Evolutionary conservation across 2,329 filamentous ascomycete genomes (phyloP).

Genomic region (Pyricularia sp.): DNA sequence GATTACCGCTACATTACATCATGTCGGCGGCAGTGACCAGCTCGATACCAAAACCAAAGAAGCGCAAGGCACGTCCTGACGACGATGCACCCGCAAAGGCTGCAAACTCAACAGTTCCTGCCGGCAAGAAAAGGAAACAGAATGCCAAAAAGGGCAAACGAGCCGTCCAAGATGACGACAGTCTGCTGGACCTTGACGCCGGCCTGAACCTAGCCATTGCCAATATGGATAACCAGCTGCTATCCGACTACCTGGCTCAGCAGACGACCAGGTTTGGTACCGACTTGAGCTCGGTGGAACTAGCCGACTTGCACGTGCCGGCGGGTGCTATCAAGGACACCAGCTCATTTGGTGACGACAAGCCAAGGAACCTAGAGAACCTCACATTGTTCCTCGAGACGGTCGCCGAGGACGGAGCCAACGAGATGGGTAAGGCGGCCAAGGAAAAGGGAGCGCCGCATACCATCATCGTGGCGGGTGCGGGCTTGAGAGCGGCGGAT

Average conservation of each 20-base stretch:
- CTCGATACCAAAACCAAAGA: conserved; percentile 18
- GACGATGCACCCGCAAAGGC: conserved; percentile 16
- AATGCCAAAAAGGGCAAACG: neutral
- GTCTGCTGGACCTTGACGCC: conserved; percentile 54
- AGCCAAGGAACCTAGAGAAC: conserved; percentile 58
- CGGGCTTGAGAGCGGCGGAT: conserved; percentile 79
- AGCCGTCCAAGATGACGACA: conserved; percentile 33
- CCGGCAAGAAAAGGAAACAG: conserved; percentile 46
- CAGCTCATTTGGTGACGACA: conserved; percentile 41
- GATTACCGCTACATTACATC: neutral
- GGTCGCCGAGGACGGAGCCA: conserved; percentile 45
- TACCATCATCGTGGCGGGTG: conserved; percentile 78
- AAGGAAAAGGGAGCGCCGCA: conserved; percentile 67
- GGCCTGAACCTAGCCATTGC: conserved; percentile 73
- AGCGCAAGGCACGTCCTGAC: conserved; percentile 31
- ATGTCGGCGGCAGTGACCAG: conserved; percentile 2
- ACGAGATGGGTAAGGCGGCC: conserved; percentile 52
- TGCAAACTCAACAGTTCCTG: conserved; percentile 12
- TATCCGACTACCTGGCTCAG: conserved; percentile 80
- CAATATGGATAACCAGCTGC: conserved; percentile 70
- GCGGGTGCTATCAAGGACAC: conserved; percentile 75
- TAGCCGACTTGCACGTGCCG: conserved; percentile 72
- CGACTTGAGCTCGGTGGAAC: conserved; percentile 73
- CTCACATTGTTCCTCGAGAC: conserved; percentile 71
- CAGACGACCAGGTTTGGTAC: conserved; percentile 68